A percentile compares a stretch with the other conserved stretches of the same genome.
Evolutionary conservation across 768 basidiomycete genomes (phyloP).

Genomic region (Macrolepiota dolichaula): DNA sequence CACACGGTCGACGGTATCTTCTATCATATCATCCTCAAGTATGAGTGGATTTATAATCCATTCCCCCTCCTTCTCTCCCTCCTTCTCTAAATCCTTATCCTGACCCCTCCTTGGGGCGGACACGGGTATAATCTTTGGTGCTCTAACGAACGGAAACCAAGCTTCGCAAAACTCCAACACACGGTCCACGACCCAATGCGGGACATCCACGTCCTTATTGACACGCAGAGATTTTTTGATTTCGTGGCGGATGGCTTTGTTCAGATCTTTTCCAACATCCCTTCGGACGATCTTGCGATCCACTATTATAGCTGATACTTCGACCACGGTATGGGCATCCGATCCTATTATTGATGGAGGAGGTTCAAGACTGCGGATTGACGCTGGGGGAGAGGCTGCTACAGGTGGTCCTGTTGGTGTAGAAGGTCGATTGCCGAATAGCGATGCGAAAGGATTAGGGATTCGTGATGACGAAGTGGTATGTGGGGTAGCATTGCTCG

Average conservation of each 20-base stretch:
- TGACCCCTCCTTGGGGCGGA: constrained; percentile 17
- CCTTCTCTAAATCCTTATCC: constrained; percentile 9
- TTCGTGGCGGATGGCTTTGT: constrained; percentile 51
- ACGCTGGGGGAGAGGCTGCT: constrained; percentile 26
- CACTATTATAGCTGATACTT: constrained; percentile 62
- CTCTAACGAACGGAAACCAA: constrained; percentile 53
- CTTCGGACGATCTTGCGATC: constrained; percentile 46
- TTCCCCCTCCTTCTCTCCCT: constrained; percentile 22
- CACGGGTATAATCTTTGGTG: neutral
- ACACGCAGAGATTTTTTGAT: constrained; percentile 41
- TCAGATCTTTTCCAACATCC: constrained; percentile 53
- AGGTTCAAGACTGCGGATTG: constrained; percentile 27
- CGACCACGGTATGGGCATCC: constrained; percentile 26
- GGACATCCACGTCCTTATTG: constrained; percentile 15
- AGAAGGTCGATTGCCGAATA: constrained; percentile 48
- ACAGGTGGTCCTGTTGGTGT: constrained; percentile 13
- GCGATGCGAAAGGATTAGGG: constrained; percentile 72
- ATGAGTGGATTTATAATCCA: constrained; percentile 43
- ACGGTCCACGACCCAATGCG: constrained; percentile 57
- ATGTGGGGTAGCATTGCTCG: constrained; percentile 6
- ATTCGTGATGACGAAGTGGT: constrained; percentile 40
- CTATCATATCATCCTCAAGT: constrained; percentile 35
- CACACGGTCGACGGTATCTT: constrained; percentile 50
- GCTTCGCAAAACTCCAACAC: constrained; percentile 52
- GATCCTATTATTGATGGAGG: constrained; percentile 22